These are phyloP conservation scores for Herpomyces periplanetae DNA, from an alignment of 2,329 filamentous ascomycete species.

Conservation along the genomic window DNA sequence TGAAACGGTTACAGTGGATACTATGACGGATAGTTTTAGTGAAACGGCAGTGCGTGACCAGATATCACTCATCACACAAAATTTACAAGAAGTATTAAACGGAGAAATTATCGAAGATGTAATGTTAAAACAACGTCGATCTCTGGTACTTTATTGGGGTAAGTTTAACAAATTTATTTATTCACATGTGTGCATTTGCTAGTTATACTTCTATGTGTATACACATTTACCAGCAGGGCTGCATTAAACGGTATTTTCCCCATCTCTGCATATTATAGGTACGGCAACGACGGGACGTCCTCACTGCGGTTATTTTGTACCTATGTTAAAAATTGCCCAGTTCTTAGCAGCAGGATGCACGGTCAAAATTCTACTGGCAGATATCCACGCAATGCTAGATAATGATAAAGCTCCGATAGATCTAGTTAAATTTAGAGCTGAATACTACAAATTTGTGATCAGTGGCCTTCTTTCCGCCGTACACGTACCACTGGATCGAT, in stretches of 20 bases:
- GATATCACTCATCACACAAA: conserved; percentile 34
- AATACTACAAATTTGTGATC: conserved; percentile 48
- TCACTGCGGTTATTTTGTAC: conserved; percentile 61
- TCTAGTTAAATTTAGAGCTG: conserved; percentile 36
- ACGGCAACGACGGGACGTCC: conserved; percentile 56
- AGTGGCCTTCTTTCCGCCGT: conserved; percentile 33
- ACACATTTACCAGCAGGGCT: not conserved
- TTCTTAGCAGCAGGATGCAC: conserved; percentile 50
- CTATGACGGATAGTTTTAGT: too few species aligned
- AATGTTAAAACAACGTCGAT: conserved; percentile 25
- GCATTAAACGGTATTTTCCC: not conserved
- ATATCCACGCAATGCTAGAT: conserved; percentile 29
- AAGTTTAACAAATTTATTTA: conserved; percentile 4
- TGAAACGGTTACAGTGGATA: too few species aligned
- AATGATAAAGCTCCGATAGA: conserved; percentile 60
- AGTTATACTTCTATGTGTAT: conserved; percentile 2
- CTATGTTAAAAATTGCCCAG: conserved; percentile 59
- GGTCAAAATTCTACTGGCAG: conserved; percentile 29
- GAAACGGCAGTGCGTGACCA: too few species aligned
- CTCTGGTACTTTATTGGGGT: conserved; percentile 54
- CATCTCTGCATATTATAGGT: conserved; percentile 8
- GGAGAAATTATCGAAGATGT: conserved; percentile 38
- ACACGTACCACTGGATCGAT: conserved; percentile 32
- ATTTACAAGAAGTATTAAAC: conserved; percentile 45
- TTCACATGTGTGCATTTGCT: conserved; percentile 3